These are phyloP conservation scores for Fraxinus ornus DNA, from an alignment of 305 asterid genomes.

Conservation along the genomic window DNA sequence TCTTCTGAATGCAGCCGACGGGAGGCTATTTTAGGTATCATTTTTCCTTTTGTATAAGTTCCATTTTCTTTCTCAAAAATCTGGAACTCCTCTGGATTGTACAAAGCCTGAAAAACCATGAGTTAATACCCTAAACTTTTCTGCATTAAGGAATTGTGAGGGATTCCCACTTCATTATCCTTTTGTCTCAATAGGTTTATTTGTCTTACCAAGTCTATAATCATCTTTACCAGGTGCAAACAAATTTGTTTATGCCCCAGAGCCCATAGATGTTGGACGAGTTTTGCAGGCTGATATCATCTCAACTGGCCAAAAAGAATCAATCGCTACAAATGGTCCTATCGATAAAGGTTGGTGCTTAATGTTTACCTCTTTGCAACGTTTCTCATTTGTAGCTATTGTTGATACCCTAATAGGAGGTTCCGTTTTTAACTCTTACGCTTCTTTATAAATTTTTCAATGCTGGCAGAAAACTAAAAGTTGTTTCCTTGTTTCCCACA, in stretches of 20 bases:
- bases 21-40: conserved; percentile 77
- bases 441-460: background rate
- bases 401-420: background rate
- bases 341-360: conserved; percentile 64
- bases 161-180: background rate
- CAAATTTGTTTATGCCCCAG: conserved; percentile 88
- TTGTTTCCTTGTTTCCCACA: conserved; percentile 32
- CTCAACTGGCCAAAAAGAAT: conserved; percentile 58
- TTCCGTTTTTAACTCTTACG: background rate
- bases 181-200: background rate
- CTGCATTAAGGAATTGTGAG: background rate
- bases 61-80: background rate
- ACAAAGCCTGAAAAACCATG: background rate
- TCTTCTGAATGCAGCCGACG: conserved; percentile 91
- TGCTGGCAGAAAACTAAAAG: background rate
- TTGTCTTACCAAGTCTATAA: conserved; percentile 7
- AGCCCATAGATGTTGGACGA: conserved; percentile 90
- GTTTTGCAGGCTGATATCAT: conserved; percentile 79
- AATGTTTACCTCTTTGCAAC: conserved; percentile 5
- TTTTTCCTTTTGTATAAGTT: conserved; percentile 1
- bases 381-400: background rate
- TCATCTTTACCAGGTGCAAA: conserved; percentile 59
- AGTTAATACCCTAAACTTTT: background rate
- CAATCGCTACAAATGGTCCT: conserved; percentile 58
- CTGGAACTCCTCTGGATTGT: background rate